phyloP scores from a whole-genome alignment of 2,329 filamentous ascomycete genomes.

The Fusarium cyanostomum region DNA sequence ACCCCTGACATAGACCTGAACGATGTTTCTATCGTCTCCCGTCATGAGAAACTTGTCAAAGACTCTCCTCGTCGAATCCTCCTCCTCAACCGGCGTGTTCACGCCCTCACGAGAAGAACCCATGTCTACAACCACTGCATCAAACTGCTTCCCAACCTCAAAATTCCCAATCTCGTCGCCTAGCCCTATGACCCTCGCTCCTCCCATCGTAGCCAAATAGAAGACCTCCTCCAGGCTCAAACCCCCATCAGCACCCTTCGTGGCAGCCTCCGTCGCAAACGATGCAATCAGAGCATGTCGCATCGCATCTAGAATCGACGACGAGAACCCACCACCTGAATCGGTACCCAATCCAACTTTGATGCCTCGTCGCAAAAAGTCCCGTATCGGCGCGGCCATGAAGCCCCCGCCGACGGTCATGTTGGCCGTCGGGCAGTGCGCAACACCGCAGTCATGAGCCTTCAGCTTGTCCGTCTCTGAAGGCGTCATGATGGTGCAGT shows the following conservation, averaged over 20 bases:
- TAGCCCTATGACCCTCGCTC: conserved; percentile 66
- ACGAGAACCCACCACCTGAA: conserved; percentile 69
- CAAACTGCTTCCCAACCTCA: conserved; percentile 68
- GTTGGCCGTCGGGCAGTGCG: conserved; percentile 72
- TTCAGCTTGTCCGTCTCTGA: conserved; percentile 61
- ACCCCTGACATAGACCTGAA: conserved; percentile 63
- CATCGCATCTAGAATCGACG: conserved; percentile 67
- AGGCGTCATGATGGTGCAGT: conserved; percentile 70
- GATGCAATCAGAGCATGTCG: conserved; percentile 66
- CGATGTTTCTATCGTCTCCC: conserved; percentile 70
- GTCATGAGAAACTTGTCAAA: conserved; percentile 74
- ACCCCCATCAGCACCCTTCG: conserved; percentile 53
- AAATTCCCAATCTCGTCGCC: conserved; percentile 66
- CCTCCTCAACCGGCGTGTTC: conserved; percentile 63
- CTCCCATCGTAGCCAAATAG: conserved; percentile 68
- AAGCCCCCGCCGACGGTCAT: conserved; percentile 70
- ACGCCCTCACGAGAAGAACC: conserved; percentile 47
- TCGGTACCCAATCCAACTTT: conserved; percentile 75
- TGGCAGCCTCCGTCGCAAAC: conserved; percentile 56
- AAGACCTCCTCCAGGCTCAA: conserved; percentile 64
- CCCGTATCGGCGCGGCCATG: conserved; percentile 68
- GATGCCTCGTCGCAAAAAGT: conserved; percentile 65
- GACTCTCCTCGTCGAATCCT: conserved; percentile 56
- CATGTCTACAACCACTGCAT: conserved; percentile 63
- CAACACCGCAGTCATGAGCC: conserved; percentile 64